These are phyloP conservation scores for Auricularia heimuer DNA, from an alignment of 768 basidiomycete genomes.

Conservation along the genomic window DNA sequence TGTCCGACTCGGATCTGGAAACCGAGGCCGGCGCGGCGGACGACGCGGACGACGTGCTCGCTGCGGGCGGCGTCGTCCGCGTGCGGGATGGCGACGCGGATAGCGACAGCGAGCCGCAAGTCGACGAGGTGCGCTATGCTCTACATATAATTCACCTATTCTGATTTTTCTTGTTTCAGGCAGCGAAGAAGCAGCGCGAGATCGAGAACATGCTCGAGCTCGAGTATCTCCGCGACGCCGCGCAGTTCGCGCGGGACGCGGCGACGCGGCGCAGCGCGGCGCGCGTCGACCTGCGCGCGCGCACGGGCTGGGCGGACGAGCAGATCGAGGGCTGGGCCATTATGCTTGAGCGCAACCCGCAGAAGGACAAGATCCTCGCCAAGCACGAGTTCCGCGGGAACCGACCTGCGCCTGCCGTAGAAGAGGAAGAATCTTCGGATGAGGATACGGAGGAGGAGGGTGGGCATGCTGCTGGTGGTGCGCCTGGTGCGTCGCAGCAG, in stretches of 20 bases:
- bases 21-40: slow-evolving; percentile 23
- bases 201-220: slow-evolving; percentile 59
- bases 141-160: slow-evolving; percentile 11
- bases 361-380: slow-evolving; percentile 60
- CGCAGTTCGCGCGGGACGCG: slow-evolving; percentile 67
- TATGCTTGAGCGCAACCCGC: slow-evolving; percentile 79
- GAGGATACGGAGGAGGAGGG: background rate
- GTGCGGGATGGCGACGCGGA: slow-evolving; percentile 54
- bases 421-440: background rate
- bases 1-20: slow-evolving; percentile 58
- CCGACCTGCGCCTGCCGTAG: slow-evolving; percentile 14
- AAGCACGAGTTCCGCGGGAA: slow-evolving; percentile 76
- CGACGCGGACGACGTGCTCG: slow-evolving; percentile 40
- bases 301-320: slow-evolving; percentile 72
- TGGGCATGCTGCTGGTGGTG: background rate
- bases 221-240: slow-evolving; percentile 66
- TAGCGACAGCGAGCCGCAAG: slow-evolving; percentile 23
- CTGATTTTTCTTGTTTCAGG: slow-evolving; percentile 1
- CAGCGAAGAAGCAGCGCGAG: slow-evolving; percentile 11
- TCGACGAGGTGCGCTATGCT: slow-evolving; percentile 25
- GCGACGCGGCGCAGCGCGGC: slow-evolving; percentile 60
- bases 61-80: slow-evolving; percentile 28
- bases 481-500: background rate
- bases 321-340: slow-evolving; percentile 90
- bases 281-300: slow-evolving; percentile 51